A percentile compares a stretch with the other conserved stretches of the same genome.
phyloP scores from a whole-genome alignment of 139 green algal species.

The Chlamydomonas eustigma region DNA sequence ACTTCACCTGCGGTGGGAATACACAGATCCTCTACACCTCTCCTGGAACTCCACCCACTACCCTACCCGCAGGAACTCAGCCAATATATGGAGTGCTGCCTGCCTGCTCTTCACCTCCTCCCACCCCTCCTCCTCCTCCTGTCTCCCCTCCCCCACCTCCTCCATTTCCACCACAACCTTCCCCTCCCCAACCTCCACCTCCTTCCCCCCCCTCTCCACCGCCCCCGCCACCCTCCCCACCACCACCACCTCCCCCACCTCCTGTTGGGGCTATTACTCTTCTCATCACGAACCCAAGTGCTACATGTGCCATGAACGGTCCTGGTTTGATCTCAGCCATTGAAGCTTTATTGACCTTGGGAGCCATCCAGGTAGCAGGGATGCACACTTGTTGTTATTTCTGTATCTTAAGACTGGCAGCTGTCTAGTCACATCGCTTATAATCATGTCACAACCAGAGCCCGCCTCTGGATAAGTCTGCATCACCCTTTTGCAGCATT shows the following conservation, averaged over 20 bases:
- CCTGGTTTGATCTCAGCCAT: background rate
- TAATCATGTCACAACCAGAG: too few relatives aligned
- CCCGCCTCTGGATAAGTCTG: too few relatives aligned
- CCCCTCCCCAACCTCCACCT: conserved; percentile 4
- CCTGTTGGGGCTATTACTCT: background rate
- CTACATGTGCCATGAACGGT: background rate
- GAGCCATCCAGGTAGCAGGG: too few relatives aligned
- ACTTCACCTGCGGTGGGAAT: background rate
- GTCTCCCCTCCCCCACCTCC: background rate
- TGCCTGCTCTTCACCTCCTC: background rate
- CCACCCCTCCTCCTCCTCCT: background rate
- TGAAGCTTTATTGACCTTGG: background rate
- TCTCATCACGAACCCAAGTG: background rate
- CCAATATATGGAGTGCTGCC: background rate
- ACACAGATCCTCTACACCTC: background rate
- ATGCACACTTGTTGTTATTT: too few relatives aligned
- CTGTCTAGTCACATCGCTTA: too few relatives aligned
- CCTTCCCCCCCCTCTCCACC: background rate
- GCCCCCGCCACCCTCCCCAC: background rate
- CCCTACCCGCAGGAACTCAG: background rate
- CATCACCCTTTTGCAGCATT: background rate
- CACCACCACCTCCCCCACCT: background rate
- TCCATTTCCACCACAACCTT: background rate
- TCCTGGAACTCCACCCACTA: background rate
- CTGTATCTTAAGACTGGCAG: background rate